Conservation (phyloP, 805 yeast genomes). For the Kazachstania kunashirensis region DNA sequence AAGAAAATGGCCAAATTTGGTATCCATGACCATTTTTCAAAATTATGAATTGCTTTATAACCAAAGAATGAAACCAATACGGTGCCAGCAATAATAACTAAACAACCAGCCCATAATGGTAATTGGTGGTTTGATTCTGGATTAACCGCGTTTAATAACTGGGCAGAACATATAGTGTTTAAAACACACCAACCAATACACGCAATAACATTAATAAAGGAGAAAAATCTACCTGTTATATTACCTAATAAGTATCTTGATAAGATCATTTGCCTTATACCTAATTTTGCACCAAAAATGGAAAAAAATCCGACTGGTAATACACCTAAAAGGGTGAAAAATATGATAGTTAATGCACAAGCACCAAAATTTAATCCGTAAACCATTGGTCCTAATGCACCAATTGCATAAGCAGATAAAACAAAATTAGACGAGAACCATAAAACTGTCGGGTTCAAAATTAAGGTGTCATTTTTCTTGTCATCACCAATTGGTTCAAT, state of each 20-base stretch:
- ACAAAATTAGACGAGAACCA: constrained; percentile 88
- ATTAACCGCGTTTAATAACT: constrained; percentile 68
- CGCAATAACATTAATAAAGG: constrained; percentile 67
- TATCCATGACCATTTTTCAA: constrained; percentile 82
- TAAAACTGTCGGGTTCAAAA: constrained; percentile 68
- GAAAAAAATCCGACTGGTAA: constrained; percentile 75
- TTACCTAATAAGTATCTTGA: constrained; percentile 73
- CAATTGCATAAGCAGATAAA: constrained; percentile 71
- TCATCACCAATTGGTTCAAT: constrained; percentile 72
- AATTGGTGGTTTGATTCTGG: constrained; percentile 36
- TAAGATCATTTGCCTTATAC: constrained; percentile 78
- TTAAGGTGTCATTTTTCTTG: constrained; percentile 55
- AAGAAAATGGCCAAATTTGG: constrained; percentile 66
- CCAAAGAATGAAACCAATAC: constrained; percentile 73
- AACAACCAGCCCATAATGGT: constrained; percentile 88
- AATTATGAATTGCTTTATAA: constrained; percentile 66
- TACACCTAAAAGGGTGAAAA: constrained; percentile 65
- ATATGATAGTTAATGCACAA: constrained; percentile 52
- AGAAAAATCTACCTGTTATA: constrained; percentile 62
- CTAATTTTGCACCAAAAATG: constrained; percentile 72
- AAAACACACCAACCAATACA: constrained; percentile 95
- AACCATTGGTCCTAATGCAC: constrained; percentile 56
- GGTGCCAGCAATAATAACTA: constrained; percentile 59
- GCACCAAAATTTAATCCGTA: constrained; percentile 69
- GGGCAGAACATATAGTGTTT: constrained; percentile 83